Evolutionary conservation across 2,329 filamentous ascomycete genomes (phyloP).

Genomic region (Fusarium pseudoanthophilum): DNA sequence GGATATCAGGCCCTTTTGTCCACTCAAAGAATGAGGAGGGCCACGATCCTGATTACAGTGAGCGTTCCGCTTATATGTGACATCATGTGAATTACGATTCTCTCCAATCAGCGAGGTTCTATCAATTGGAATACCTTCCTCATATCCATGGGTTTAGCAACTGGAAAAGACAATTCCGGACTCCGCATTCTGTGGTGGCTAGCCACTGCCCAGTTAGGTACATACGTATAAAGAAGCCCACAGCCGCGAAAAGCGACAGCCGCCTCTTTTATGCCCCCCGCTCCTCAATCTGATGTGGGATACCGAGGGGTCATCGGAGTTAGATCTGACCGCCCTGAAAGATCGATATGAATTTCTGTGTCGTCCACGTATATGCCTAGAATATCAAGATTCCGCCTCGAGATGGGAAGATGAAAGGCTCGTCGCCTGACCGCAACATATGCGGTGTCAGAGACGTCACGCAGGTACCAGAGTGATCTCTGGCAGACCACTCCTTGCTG

Average conservation of each 20-base stretch:
- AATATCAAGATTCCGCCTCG: not conserved
- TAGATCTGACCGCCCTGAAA: conserved; percentile 12
- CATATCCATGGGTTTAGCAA: not conserved
- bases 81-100: conserved; percentile 11
- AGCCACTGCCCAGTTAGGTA: not conserved
- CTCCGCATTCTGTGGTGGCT: not conserved
- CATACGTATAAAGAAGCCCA: conserved; percentile 10
- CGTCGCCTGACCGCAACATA: conserved; percentile 18
- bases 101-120: conserved; percentile 9
- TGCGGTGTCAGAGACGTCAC: conserved; percentile 41
- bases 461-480: conserved; percentile 41
- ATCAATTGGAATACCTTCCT: not conserved
- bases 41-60: not conserved
- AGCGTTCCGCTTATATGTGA: not conserved
- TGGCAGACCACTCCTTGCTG: conserved; percentile 27
- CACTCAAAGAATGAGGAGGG: conserved; percentile 17
- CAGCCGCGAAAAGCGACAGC: conserved; percentile 44
- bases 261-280: conserved; percentile 9
- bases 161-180: conserved; percentile 6
- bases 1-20: not conserved
- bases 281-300: conserved; percentile 4
- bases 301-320: conserved; percentile 27
- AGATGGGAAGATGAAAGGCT: conserved; percentile 4
- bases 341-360: conserved; percentile 10
- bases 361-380: conserved; percentile 9